phyloP scores from a whole-genome alignment of 2,329 filamentous ascomycete genomes.

The Neobulgaria alba region DNA sequence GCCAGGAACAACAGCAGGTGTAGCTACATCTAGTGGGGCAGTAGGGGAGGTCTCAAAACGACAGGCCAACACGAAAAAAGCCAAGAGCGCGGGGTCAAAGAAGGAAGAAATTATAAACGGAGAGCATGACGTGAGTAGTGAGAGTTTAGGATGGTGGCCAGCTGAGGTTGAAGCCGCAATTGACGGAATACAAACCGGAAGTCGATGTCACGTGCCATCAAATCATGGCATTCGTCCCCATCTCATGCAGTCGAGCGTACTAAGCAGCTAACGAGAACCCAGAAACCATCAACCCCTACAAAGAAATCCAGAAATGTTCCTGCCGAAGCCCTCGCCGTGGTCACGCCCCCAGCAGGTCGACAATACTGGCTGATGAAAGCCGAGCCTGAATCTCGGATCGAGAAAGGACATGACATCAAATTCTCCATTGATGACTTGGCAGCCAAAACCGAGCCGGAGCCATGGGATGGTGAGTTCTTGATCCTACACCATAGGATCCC shows the following conservation, averaged over 20 bases:
- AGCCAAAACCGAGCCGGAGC: conserved; percentile 65
- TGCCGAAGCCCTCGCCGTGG: conserved; percentile 1
- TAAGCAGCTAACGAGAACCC: background rate
- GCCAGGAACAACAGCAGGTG: too few relatives aligned
- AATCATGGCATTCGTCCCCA: background rate
- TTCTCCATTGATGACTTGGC: conserved; percentile 91
- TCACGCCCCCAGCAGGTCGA: conserved; percentile 16
- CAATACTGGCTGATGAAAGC: conserved; percentile 80
- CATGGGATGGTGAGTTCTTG: conserved; percentile 97
- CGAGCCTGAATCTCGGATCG: conserved; percentile 77
- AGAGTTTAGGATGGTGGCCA: too few relatives aligned
- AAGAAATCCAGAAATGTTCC: conserved; percentile 5
- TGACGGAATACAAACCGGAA: too few relatives aligned
- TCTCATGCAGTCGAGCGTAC: too few relatives aligned
- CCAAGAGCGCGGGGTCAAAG: too few relatives aligned
- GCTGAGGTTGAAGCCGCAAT: too few relatives aligned
- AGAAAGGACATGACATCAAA: conserved; percentile 79
- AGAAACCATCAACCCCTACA: background rate
- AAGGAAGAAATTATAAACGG: too few relatives aligned
- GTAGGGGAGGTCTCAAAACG: too few relatives aligned
- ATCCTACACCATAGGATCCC: background rate
- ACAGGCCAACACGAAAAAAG: too few relatives aligned
- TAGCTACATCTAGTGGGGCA: too few relatives aligned
- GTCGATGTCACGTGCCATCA: conserved; percentile 2
- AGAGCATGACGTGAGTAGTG: too few relatives aligned